A percentile compares a stretch with the other conserved stretches of the same genome.
Conservation (phyloP, 495 filamentous ascomycete genomes). For the Paragyromitra xinjiangensis region DNA sequence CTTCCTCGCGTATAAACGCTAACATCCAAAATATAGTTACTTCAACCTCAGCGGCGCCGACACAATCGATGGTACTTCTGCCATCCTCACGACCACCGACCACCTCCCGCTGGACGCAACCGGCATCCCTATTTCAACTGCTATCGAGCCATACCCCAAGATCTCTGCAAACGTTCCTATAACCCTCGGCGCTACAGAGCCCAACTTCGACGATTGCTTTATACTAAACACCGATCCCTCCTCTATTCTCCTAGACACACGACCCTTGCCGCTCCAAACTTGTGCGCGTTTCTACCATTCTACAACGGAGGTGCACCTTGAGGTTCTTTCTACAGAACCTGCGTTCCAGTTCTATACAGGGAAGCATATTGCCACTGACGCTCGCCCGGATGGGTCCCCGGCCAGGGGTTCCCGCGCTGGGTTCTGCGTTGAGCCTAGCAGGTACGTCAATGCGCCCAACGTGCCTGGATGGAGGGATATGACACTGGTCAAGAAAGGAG, state of each 20-base stretch:
- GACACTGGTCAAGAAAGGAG: constrained; percentile 79
- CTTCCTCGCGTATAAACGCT: not conserved
- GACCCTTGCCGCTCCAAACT: constrained; percentile 68
- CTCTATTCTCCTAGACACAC: constrained; percentile 79
- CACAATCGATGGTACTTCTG: constrained; percentile 77
- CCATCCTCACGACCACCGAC: constrained; percentile 72
- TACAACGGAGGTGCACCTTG: constrained; percentile 75
- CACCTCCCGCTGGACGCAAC: constrained; percentile 77
- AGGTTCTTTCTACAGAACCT: constrained; percentile 87
- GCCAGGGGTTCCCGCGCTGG: constrained; percentile 72
- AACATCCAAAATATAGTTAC: constrained; percentile 69
- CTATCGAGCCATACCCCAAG: constrained; percentile 66
- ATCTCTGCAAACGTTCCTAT: constrained; percentile 73
- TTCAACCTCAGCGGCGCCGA: constrained; percentile 80
- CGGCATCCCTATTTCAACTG: constrained; percentile 70
- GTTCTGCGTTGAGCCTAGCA: constrained; percentile 89
- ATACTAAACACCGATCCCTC: constrained; percentile 71
- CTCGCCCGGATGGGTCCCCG: constrained; percentile 69
- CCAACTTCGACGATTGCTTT: constrained; percentile 91
- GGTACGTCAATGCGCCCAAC: constrained; percentile 88
- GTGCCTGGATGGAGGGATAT: constrained; percentile 78
- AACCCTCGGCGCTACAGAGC: constrained; percentile 70
- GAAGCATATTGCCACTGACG: constrained; percentile 76
- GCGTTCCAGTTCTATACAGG: constrained; percentile 98
- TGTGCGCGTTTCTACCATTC: constrained; percentile 76